A percentile compares a stretch with the other conserved stretches of the same genome.
These are phyloP conservation scores for Danielia oregonensis DNA, from an alignment of 805 yeast genomes.

Conservation along the genomic window DNA sequence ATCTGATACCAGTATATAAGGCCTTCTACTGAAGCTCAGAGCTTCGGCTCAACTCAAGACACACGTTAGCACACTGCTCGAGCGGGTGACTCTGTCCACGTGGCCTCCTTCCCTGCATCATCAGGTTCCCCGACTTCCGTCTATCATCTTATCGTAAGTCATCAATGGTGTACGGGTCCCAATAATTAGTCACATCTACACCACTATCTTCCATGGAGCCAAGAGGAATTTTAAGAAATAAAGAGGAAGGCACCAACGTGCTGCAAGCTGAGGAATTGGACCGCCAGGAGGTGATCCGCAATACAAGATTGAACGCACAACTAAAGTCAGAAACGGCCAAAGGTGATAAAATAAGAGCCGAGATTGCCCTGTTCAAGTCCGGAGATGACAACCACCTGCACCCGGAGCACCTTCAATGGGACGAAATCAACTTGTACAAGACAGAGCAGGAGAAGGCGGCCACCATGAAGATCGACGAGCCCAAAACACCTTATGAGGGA, in stretches of 20 bases:
- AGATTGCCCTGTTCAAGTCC: slow-evolving; percentile 26
- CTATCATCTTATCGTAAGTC: no score
- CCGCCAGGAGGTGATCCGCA: slow-evolving; percentile 72
- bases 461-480: slow-evolving; percentile 86
- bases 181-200: no score
- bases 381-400: slow-evolving; percentile 2
- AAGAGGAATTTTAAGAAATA: slow-evolving; percentile 54
- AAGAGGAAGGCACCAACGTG: slow-evolving; percentile 24
- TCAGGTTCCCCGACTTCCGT: no score
- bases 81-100: no score
- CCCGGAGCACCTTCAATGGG: slow-evolving; percentile 67
- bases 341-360: slow-evolving; percentile 46
- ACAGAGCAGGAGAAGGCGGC: slow-evolving; percentile 71
- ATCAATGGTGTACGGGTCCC: no score
- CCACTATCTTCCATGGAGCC: no score
- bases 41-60: no score
- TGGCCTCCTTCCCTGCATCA: no score
- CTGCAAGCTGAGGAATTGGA: slow-evolving; percentile 25
- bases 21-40: no score
- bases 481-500: slow-evolving; percentile 93
- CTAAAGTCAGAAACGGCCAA: slow-evolving; percentile 30
- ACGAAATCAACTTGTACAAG: slow-evolving; percentile 68
- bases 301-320: slow-evolving; percentile 73
- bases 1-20: no score
- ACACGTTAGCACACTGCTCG: no score